Evolutionary conservation across 2,329 filamentous ascomycete genomes (phyloP).

Genomic region (Calonectria naviculata): DNA sequence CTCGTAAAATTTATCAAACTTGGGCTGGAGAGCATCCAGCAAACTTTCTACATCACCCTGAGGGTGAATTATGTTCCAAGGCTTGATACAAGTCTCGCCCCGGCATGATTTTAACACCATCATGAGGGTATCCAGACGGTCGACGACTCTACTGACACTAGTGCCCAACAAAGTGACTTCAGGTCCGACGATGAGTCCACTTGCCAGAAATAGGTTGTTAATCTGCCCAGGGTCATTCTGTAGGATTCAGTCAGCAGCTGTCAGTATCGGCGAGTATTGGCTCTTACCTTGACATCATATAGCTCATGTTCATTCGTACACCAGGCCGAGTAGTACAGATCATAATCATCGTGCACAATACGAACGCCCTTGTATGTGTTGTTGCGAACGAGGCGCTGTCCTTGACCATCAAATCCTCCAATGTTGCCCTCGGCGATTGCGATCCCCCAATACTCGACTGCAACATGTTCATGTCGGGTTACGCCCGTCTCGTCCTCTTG

Average conservation of each 20-base stretch:
- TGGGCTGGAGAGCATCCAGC: constrained; percentile 57
- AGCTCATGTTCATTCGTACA: constrained; percentile 75
- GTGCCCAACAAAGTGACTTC: constrained; percentile 31
- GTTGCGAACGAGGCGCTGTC: constrained; percentile 38
- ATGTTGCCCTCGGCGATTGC: constrained; percentile 51
- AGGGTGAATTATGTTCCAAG: constrained; percentile 69
- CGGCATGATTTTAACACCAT: constrained; percentile 72
- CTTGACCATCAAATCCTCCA: constrained; percentile 39
- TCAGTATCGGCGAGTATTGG: not conserved
- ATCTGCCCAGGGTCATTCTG: constrained; percentile 65
- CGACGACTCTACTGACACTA: constrained; percentile 51
- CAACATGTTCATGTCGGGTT: constrained; percentile 63
- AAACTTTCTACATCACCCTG: constrained; percentile 61
- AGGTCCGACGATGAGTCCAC: not conserved
- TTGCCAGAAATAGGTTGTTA: constrained; percentile 51
- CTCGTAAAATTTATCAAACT: constrained; percentile 65
- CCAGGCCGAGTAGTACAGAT: constrained; percentile 75
- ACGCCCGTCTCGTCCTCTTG: constrained; percentile 34
- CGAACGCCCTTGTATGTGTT: constrained; percentile 73
- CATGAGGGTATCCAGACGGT: constrained; percentile 67
- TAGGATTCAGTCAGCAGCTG: constrained; percentile 9
- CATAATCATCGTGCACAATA: constrained; percentile 65
- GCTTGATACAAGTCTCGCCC: constrained; percentile 61
- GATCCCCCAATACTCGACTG: constrained; percentile 67
- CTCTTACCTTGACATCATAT: constrained; percentile 65